Percentiles rank a stretch among this genome's conserved stretches.
Conservation (phyloP, 1,284 basidiomycete genomes). For the Marasmius fiardii region DNA sequence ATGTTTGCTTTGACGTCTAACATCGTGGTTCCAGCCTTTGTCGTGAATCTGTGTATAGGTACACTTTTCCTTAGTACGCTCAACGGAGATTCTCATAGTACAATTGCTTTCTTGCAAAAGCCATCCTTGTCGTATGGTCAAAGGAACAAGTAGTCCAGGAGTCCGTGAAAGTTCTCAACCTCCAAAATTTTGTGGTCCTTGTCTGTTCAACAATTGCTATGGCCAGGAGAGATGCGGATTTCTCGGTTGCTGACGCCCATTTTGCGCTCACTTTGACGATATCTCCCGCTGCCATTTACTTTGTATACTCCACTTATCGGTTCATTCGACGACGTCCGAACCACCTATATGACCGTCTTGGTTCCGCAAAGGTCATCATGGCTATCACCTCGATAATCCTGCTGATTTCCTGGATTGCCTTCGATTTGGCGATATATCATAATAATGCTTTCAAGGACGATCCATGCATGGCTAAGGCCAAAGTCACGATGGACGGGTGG, state of each 20-base stretch:
- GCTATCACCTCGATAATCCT: constrained; percentile 1
- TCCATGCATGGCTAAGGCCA: too few species aligned
- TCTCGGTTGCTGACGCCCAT: constrained; percentile 14
- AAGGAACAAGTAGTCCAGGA: constrained; percentile 4
- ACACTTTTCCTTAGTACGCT: too few species aligned
- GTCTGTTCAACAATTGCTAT: constrained; percentile 10
- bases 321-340: constrained; percentile 2
- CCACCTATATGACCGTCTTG: constrained; percentile 12
- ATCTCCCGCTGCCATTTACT: constrained; percentile 12
- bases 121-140: constrained; percentile 6
- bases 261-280: constrained; percentile 12
- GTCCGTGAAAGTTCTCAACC: constrained; percentile 14
- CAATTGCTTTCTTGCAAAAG: too few species aligned
- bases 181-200: constrained; percentile 13
- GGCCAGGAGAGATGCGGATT: constrained; percentile 6
- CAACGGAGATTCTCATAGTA: too few species aligned
- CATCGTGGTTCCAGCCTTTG: too few species aligned
- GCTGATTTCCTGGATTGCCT: constrained; percentile 5
- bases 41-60: too few species aligned
- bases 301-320: constrained; percentile 10
- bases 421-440: constrained; percentile 8
- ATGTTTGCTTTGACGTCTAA: too few species aligned
- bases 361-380: constrained; percentile 1
- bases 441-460: not conserved
- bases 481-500: constrained; percentile 8